Evolutionary conservation across 441 rosid genomes (phyloP).

Genomic region (Populus trichocarpa): DNA sequence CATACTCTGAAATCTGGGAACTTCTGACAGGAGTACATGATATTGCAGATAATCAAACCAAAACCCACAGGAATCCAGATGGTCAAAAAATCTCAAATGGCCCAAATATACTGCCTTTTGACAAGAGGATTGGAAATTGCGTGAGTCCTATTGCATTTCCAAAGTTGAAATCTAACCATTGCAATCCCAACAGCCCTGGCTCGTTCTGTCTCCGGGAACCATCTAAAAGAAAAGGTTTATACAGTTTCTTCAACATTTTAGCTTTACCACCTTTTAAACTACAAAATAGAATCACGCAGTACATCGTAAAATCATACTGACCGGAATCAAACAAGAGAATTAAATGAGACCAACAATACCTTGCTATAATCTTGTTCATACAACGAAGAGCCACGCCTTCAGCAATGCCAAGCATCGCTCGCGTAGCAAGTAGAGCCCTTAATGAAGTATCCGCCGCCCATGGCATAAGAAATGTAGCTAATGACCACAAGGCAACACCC

Average conservation of each 20-base stretch:
- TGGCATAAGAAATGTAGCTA: slow-evolving; percentile 89
- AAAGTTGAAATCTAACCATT: slow-evolving; percentile 89
- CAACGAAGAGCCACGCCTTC: slow-evolving; percentile 98
- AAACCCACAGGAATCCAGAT: slow-evolving; percentile 91
- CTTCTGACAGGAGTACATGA: slow-evolving; percentile 64
- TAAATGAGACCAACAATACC: slow-evolving; percentile 40
- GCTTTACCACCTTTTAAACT: slow-evolving; percentile 19
- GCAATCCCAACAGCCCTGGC: slow-evolving; percentile 92
- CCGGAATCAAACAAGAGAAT: slow-evolving; percentile 19
- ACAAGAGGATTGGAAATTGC: slow-evolving; percentile 89
- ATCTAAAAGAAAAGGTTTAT: slow-evolving; percentile 55
- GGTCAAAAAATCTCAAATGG: slow-evolving; percentile 90
- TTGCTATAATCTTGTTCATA: slow-evolving; percentile 95
- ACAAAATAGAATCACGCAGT: slow-evolving; percentile 14
- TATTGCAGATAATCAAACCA: slow-evolving; percentile 87
- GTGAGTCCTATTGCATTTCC: slow-evolving; percentile 89
- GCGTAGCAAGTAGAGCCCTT: slow-evolving; percentile 61
- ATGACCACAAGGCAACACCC: slow-evolving; percentile 91
- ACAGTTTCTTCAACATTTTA: slow-evolving; percentile 32
- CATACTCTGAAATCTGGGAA: slow-evolving; percentile 80
- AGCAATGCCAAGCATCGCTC: slow-evolving; percentile 80
- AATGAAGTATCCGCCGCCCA: slow-evolving; percentile 90
- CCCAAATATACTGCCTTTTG: slow-evolving; percentile 80
- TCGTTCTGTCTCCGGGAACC: slow-evolving; percentile 93
- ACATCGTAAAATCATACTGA: neutral